These are phyloP conservation scores for Dryas alaskensis DNA, from an alignment of 306 rosid genomes.

Conservation along the genomic window DNA sequence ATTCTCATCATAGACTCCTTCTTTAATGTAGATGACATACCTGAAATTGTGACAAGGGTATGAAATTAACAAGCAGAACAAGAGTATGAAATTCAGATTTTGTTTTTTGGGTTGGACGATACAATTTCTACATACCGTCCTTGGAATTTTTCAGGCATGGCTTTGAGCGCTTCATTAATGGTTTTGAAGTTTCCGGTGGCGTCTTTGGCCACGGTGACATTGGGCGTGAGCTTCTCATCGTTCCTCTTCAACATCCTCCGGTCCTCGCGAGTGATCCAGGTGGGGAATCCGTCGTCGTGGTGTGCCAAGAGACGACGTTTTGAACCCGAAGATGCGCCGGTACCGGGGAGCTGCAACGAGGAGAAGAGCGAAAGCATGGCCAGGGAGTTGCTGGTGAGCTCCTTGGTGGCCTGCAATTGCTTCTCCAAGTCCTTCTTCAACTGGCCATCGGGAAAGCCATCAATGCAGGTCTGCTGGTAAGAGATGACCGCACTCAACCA, in stretches of 20 bases:
- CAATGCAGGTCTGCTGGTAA: slow-evolving; percentile 66
- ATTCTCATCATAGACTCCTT: slow-evolving; percentile 65
- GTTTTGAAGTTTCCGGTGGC: slow-evolving; percentile 71
- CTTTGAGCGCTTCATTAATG: slow-evolving; percentile 54
- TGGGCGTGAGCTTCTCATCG: slow-evolving; percentile 53
- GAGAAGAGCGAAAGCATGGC: slow-evolving; percentile 55
- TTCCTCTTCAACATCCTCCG: slow-evolving; percentile 59
- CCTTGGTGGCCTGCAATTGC: slow-evolving; percentile 34
- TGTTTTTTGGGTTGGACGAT: not conserved
- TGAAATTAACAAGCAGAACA: not conserved
- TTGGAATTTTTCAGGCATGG: slow-evolving; percentile 46
- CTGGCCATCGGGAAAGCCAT: slow-evolving; percentile 69
- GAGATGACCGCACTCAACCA: slow-evolving; percentile 89
- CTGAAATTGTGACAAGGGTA: slow-evolving; percentile 32
- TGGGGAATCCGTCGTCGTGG: slow-evolving; percentile 48
- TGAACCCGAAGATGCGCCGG: not conserved
- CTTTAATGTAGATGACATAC: slow-evolving; percentile 68
- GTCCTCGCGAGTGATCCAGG: slow-evolving; percentile 52
- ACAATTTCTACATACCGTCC: slow-evolving; percentile 49
- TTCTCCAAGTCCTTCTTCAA: slow-evolving; percentile 39
- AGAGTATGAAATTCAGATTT: not conserved
- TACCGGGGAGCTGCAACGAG: not conserved
- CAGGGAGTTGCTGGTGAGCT: slow-evolving; percentile 71
- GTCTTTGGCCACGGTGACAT: slow-evolving; percentile 71
- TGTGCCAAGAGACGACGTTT: slow-evolving; percentile 40